Conservation (phyloP, 1,284 basidiomycete species). For the Phellinidium pouzarii region DNA sequence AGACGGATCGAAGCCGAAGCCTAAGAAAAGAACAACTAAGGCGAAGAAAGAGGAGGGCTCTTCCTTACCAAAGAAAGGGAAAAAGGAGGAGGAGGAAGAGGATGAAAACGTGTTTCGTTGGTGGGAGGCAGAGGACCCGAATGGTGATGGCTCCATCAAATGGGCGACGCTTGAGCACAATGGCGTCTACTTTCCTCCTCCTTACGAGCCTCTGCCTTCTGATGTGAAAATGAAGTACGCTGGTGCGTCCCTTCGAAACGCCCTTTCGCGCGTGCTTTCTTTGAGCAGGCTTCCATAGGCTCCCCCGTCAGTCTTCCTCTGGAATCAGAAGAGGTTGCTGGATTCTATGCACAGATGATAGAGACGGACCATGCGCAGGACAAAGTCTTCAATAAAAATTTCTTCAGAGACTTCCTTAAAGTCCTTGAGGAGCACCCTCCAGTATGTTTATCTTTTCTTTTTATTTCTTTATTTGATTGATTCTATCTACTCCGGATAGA, state of each 20-base stretch:
- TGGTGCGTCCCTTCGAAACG: slow-evolving; percentile 42
- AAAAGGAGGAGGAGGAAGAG: slow-evolving; percentile 45
- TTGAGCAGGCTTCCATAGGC: slow-evolving; percentile 40
- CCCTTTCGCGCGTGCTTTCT: slow-evolving; percentile 19
- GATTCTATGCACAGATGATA: slow-evolving; percentile 91
- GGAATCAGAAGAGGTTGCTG: slow-evolving; percentile 93
- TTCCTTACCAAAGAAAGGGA: slow-evolving; percentile 33
- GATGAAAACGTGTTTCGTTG: slow-evolving; percentile 72
- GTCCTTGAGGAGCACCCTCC: slow-evolving; percentile 82
- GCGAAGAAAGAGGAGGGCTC: slow-evolving; percentile 28
- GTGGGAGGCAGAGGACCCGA: slow-evolving; percentile 70
- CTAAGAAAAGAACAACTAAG: slow-evolving; percentile 30
- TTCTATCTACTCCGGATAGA: slow-evolving; percentile 32
- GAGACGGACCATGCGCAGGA: slow-evolving; percentile 94
- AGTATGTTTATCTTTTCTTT: slow-evolving; percentile 40
- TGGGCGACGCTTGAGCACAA: slow-evolving; percentile 93
- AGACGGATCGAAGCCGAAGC: slow-evolving; percentile 21
- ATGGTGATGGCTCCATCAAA: slow-evolving; percentile 74
- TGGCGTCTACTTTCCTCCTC: slow-evolving; percentile 94
- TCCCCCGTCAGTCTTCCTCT: slow-evolving; percentile 74
- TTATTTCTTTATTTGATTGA: background rate
- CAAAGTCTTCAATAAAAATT: slow-evolving; percentile 88
- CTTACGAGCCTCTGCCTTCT: slow-evolving; percentile 82
- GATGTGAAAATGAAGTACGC: slow-evolving; percentile 95
- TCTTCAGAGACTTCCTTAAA: slow-evolving; percentile 86